Evolutionary conservation across 148 eudicot genomes (phyloP), one percentile per base, ranked within the genome.

Genomic region (Linanthus parryae): DNA sequence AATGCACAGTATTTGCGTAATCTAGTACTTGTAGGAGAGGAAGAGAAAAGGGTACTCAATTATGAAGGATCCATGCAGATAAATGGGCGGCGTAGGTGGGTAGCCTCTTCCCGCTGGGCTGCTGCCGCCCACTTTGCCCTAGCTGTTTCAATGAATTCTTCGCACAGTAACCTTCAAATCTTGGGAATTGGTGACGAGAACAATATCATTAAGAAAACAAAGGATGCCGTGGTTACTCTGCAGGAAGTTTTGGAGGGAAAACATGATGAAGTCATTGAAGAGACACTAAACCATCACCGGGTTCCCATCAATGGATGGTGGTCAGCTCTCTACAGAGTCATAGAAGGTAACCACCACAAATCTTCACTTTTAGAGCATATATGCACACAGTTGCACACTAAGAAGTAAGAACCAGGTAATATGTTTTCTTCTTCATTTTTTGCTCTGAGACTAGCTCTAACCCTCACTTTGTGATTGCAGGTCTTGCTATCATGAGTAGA

Each of bases 1-100:
- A 90, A 90, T 64, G 88, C 95, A 44, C 78, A 80, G 64, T 90
- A 90, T 52, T 58, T 90, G 43, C 88, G 91, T 39, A 75, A 76
- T 65, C 70, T 90, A 38, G 97, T 72, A 18, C 69, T 69, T 34
- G 76, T 69, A 57, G 68, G 65, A 40, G 74, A 44, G 48, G 62
- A 39, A 5, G 72, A 64, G 20, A 71, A 44, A 13, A n/a, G n/a
- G n/a, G 83, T 44, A 39, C 41, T 58, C 17, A 63, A 39, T 33
- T 50, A 43, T 36, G 82, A 75, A 57, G 72, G 56, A n/a, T 39
- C 52, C 36, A 43, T 43, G 57, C 75, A 56, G 33, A 64, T 68
- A 36, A 82, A 89, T 49, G 75, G 85, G 25, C 73, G 70, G 52
- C 73, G 74, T 53, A 66, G 71, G 51, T 73, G 73, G 78, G 48